phyloP scores from a whole-genome alignment of 352 stramenopile genomes.

The Globisporangium ultimum region DNA sequence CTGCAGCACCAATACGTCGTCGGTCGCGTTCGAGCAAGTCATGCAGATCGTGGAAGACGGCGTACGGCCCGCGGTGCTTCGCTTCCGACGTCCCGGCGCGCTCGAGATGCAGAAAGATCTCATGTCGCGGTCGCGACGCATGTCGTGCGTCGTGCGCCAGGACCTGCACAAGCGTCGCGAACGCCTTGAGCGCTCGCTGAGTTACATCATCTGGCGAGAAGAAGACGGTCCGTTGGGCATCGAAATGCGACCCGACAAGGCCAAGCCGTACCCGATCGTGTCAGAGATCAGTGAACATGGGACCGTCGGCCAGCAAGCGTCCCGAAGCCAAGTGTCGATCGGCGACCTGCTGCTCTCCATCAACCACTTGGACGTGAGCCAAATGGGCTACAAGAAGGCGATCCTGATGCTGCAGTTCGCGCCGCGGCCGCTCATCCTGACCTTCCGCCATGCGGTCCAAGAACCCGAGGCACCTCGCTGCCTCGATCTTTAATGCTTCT shows the following conservation, averaged over 20 bases:
- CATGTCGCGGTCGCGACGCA: constrained; percentile 17
- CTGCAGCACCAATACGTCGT: constrained; percentile 29
- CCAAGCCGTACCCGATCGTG: constrained; percentile 53
- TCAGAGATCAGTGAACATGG: constrained; percentile 28
- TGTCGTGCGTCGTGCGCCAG: constrained; percentile 6
- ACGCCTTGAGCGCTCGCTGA: constrained; percentile 50
- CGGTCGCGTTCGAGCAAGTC: constrained; percentile 41
- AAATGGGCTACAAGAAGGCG: constrained; percentile 51
- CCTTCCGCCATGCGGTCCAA: constrained; percentile 41
- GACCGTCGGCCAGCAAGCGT: constrained; percentile 23
- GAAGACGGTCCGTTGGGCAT: constrained; percentile 59
- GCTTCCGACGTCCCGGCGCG: constrained; percentile 46
- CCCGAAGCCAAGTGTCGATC: constrained; percentile 26
- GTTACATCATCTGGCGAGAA: constrained; percentile 68
- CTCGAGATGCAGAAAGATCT: constrained; percentile 36
- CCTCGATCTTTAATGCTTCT: constrained; percentile 45
- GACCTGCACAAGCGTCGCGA: constrained; percentile 45
- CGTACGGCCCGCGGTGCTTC: constrained; percentile 56
- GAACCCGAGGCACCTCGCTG: constrained; percentile 27
- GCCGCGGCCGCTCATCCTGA: constrained; percentile 64
- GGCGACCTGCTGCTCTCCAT: constrained; percentile 68
- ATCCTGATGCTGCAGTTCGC: constrained; percentile 62
- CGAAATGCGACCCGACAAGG: constrained; percentile 44
- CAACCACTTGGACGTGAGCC: constrained; percentile 62
- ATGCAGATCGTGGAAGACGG: constrained; percentile 58